Base-by-base conservation (phyloP, 192 early-diverging fungal genomes). In the Nowakowskiella sp. region DNA sequence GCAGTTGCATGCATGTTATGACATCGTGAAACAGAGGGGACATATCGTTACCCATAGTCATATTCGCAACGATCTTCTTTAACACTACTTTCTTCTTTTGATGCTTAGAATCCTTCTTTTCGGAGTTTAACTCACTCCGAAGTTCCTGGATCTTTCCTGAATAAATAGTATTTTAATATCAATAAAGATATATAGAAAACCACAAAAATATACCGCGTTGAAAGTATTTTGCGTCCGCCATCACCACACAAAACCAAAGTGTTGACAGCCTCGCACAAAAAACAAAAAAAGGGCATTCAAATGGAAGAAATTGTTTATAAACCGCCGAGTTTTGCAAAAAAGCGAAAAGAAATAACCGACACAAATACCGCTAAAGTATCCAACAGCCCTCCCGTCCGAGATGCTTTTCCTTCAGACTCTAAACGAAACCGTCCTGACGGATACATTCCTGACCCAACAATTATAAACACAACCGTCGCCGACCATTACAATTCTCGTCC, bases 11-110 rank as follows among this genome's bases (percentile, higher is more conserved):
- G 62, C 89, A 91, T 21, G 77, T 84, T 10, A 99, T 74, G 24
- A 99, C 90, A 65, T 99, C 94, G 21, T 83, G 77, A 64, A 85
- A 92, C 29, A 99, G 80, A 6, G 88, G 72, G 23, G 89, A 90
- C 90, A 99, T 96, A 73, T 99, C 96, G 72, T 92, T 97, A 23
- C 96, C 96, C 92, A 99, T 97, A 13, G 96, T 97, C 93, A 99
- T 99, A 64, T 99, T 99, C 29, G 96, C 96, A 21, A 99, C 90
- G 56, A 99, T 87, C 73, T 96, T 90, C 67, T 88, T 92, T 68
- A 87, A 79, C 43, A 84, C 85, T 10, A 81, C 78, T 70, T 86
- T 87, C 53, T 91, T 91, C 50, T 83, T 85, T 31, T 72, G 75
- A 54, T 83, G 66, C 58, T 88, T 87, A 46, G 70, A 70, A 51